Conservation (phyloP, 202 grass and related monocot species). For the Zizania palustris region DNA sequence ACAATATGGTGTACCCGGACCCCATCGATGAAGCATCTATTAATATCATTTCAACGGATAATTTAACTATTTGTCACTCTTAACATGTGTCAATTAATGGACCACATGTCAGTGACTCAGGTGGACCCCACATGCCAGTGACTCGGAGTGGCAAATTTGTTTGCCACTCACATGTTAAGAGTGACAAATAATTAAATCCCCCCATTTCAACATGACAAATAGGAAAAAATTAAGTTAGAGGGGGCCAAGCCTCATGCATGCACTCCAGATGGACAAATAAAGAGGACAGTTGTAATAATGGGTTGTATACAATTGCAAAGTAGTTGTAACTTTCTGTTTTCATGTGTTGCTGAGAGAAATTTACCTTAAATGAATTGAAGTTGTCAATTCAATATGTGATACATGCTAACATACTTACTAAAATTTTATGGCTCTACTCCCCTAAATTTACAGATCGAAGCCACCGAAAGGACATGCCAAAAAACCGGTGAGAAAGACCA, state of each 20-base stretch:
- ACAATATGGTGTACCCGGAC: neutral
- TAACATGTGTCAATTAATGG: no score
- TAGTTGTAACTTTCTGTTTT: slow-evolving; percentile 2
- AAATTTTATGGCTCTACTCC: slow-evolving; percentile 1
- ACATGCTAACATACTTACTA: neutral
- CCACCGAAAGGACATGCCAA: neutral
- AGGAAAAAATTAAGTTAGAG: neutral
- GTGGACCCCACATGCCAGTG: no score
- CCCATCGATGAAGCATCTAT: neutral
- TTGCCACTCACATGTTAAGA: no score
- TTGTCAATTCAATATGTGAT: neutral
- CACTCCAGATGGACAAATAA: neutral
- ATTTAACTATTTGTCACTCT: no score
- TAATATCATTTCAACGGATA: neutral
- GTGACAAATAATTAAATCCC: no score
- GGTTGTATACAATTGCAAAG: neutral
- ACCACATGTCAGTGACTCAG: no score
- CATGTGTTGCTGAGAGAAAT: neutral
- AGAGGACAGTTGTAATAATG: neutral
- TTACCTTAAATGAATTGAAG: neutral
- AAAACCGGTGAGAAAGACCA: neutral
- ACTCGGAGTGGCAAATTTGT: no score
- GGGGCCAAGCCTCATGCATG: neutral
- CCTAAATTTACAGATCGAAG: neutral
- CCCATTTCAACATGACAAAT: neutral